Percentiles rank a stretch among this genome's conserved stretches.
Conservation (phyloP, 1,284 basidiomycete genomes). For the Sphagnurus paluster region DNA sequence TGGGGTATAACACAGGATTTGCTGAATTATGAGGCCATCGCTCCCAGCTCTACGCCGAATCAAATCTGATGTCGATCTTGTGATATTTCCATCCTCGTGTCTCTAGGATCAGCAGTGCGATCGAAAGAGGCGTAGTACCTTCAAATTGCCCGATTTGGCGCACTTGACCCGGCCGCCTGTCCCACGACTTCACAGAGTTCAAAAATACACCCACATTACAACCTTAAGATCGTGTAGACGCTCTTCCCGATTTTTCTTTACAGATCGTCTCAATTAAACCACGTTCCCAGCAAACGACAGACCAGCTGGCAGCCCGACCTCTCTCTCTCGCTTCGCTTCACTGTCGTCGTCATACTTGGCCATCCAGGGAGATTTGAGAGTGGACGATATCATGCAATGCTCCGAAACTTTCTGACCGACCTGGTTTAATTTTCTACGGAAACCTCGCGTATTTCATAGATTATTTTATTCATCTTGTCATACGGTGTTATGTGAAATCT, state of each 20-base stretch:
- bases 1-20: not conserved
- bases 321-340: too few relatives aligned
- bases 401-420: slow-evolving; percentile 10
- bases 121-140: slow-evolving; percentile 21
- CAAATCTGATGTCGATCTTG: slow-evolving; percentile 17
- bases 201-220: slow-evolving; percentile 5
- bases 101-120: slow-evolving; percentile 15
- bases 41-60: not conserved
- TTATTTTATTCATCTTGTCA: slow-evolving; percentile 6
- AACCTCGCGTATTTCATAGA: slow-evolving; percentile 14
- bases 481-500: slow-evolving; percentile 6
- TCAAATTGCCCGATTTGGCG: slow-evolving; percentile 30
- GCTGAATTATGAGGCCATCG: not conserved
- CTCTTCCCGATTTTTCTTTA: slow-evolving; percentile 9
- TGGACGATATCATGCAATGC: slow-evolving; percentile 6
- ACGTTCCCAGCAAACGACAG: slow-evolving; percentile 3
- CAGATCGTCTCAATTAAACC: slow-evolving; percentile 1
- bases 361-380: not conserved
- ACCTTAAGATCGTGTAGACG: slow-evolving; percentile 8
- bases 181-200: slow-evolving; percentile 12
- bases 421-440: slow-evolving; percentile 13
- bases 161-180: slow-evolving; percentile 30
- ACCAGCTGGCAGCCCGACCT: too few relatives aligned
- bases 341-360: too few relatives aligned
- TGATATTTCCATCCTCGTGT: slow-evolving; percentile 24